Conservation (phyloP, 441 rosid genomes). For the Populus hybrid region DNA sequence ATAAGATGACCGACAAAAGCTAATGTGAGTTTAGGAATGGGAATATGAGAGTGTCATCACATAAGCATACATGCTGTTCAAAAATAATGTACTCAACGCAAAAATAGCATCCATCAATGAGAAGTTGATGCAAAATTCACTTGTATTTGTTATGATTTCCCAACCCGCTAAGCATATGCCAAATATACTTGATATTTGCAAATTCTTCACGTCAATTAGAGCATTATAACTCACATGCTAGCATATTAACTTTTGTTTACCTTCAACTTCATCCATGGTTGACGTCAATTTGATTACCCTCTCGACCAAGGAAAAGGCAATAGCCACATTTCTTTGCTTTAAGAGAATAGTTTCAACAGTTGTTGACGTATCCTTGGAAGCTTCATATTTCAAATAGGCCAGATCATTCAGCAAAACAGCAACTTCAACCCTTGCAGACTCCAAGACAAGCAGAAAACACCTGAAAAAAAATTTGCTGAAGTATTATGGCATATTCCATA, state of each 20-base stretch:
- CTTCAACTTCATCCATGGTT: conserved; percentile 51
- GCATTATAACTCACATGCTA: too few relatives aligned
- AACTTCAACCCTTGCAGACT: conserved; percentile 85
- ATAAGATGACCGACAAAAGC: neutral
- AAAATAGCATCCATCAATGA: neutral
- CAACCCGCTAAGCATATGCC: neutral
- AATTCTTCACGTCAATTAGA: too few relatives aligned
- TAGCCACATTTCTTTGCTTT: conserved; percentile 65
- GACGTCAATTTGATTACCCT: conserved; percentile 70
- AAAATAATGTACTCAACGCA: neutral
- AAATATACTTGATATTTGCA: too few relatives aligned
- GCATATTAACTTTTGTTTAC: conserved; percentile 31
- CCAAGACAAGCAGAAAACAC: conserved; percentile 84
- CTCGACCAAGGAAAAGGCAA: conserved; percentile 75
- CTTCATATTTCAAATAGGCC: conserved; percentile 82
- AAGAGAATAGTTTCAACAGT: conserved; percentile 44
- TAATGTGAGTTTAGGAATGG: neutral
- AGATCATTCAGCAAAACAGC: conserved; percentile 84
- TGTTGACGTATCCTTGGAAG: conserved; percentile 53
- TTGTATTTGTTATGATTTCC: neutral
- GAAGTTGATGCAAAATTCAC: neutral
- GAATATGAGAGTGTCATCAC: neutral
- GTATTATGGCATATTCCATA: conserved; percentile 10
- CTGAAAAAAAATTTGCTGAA: conserved; percentile 37
- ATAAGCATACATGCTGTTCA: neutral